phyloP scores from a whole-genome alignment of 371 early-diverging fungal species.

The Blyttiomyces sp. region DNA sequence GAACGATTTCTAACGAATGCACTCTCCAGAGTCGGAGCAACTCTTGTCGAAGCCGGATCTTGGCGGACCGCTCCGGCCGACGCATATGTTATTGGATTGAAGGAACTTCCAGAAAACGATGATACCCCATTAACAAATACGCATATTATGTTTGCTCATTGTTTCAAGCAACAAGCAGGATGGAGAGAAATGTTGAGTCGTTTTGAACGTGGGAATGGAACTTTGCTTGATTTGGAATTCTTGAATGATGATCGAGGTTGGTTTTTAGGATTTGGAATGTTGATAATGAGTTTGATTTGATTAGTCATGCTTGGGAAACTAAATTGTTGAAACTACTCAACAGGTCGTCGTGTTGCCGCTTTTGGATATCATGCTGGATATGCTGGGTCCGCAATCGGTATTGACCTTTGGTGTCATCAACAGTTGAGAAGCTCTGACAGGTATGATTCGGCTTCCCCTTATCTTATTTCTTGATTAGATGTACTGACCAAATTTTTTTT shows the following conservation, averaged over 20 bases:
- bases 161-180: slow-evolving; percentile 93
- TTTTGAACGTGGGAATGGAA: slow-evolving; percentile 84
- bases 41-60: slow-evolving; percentile 69
- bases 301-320: background rate
- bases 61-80: slow-evolving; percentile 87
- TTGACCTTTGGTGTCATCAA: slow-evolving; percentile 91
- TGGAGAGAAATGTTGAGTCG: slow-evolving; percentile 86
- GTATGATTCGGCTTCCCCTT: background rate
- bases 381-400: slow-evolving; percentile 88
- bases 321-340: too few species aligned
- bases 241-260: slow-evolving; percentile 72
- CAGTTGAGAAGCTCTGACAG: slow-evolving; percentile 13
- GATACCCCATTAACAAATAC: slow-evolving; percentile 84
- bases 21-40: slow-evolving; percentile 78
- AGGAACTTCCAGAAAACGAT: slow-evolving; percentile 95
- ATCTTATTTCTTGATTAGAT: background rate
- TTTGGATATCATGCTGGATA: slow-evolving; percentile 97
- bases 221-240: slow-evolving; percentile 92
- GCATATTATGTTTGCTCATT: slow-evolving; percentile 97
- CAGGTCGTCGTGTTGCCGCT: slow-evolving; percentile 94
- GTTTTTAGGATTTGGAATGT: too few species aligned
- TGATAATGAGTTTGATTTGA: slow-evolving; percentile 2
- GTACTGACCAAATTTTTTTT: background rate
- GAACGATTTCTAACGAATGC: background rate
- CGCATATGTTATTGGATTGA: slow-evolving; percentile 90